Evolutionary conservation across 371 early-diverging fungal genomes (phyloP).

Genomic region (Mortierella sp.): DNA sequence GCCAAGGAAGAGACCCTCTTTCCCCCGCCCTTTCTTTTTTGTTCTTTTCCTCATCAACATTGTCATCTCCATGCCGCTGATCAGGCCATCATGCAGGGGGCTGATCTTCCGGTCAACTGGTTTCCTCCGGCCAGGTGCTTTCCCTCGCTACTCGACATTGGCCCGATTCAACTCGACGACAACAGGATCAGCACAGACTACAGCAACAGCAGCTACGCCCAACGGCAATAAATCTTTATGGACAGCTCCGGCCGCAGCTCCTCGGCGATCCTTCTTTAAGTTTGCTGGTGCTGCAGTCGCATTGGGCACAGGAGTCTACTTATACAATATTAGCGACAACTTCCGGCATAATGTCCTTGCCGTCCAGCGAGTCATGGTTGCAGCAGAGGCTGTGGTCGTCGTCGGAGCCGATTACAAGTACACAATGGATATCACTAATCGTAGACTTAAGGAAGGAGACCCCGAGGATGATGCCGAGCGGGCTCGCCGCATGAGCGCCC

Average conservation of each 20-base stretch:
- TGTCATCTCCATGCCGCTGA: conserved; percentile 5
- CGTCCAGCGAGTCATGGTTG: conserved; percentile 61
- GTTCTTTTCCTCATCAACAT: neutral
- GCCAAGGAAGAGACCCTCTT: neutral
- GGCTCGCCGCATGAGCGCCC: conserved; percentile 41
- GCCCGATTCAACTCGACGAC: conserved; percentile 3
- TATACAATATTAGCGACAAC: conserved; percentile 64
- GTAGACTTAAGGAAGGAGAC: conserved; percentile 56
- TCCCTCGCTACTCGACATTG: neutral
- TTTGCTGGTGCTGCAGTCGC: conserved; percentile 24
- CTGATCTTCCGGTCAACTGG: neutral
- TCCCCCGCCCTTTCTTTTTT: neutral
- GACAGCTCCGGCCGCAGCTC: conserved; percentile 11
- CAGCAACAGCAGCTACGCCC: neutral
- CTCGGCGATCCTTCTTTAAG: conserved; percentile 33
- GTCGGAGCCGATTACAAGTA: conserved; percentile 77
- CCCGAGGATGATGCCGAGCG: conserved; percentile 60
- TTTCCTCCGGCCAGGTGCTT: neutral
- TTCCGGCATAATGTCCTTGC: conserved; percentile 63
- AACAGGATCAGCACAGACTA: conserved; percentile 3
- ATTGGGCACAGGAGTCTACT: conserved; percentile 52
- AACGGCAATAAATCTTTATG: neutral
- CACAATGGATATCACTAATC: conserved; percentile 58
- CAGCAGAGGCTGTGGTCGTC: conserved; percentile 62
- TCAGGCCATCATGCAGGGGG: conserved; percentile 34